Evolutionary conservation across 2,329 filamentous ascomycete species (phyloP), one percentile per base, ranked within the genome.

Genomic region (Cladosporium sphaerospermum): DNA sequence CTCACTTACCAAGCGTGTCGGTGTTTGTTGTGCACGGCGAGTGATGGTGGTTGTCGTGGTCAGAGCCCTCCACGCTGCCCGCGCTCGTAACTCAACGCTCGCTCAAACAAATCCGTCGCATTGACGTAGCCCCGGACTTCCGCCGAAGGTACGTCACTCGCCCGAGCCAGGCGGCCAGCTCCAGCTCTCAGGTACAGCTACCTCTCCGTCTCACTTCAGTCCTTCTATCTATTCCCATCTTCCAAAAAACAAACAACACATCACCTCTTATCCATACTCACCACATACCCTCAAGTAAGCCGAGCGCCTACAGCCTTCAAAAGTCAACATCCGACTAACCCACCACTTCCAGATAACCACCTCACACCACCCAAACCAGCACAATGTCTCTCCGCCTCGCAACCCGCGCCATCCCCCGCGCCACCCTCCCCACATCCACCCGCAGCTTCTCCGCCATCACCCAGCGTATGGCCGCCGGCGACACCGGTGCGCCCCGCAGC

Each of bases 401-500:
- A 3, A 51, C 47, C 47, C 47, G 47, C 47, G 47, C 47, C 47
- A 40, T 53, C 40, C 71, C 69, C 59, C 63, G 66, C 51, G 65
- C 67, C 55, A 61, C 69, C 41, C 60, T 62, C 52, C 66, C 69
- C 41, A 56, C 58, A 47, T 51, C 62, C 49, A 59, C 57, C 52
- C 67, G 67, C 64, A 68, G 57, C 59, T 74, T 78, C 68, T 71
- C 71, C 53, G 64, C 68, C 54, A 68, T 70, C 39, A 63, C 71
- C 48, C 68, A 70, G 45, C 65, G 67, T 54, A 73, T 75, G 71
- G 63, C 71, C 46, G 71, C 54, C 44, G 75, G 74, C 34, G 71
- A 75, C 53, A 70, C 74, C 54, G 74, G 69, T 44, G 49, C 65
- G 18, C 67, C 71, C 14, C 67, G 75, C 57, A 60, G 72, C 11